A percentile compares a stretch with the other conserved stretches of the same genome.
phyloP scores from a whole-genome alignment of 805 yeast species.

The Kazachstania bromeliacearum region DNA sequence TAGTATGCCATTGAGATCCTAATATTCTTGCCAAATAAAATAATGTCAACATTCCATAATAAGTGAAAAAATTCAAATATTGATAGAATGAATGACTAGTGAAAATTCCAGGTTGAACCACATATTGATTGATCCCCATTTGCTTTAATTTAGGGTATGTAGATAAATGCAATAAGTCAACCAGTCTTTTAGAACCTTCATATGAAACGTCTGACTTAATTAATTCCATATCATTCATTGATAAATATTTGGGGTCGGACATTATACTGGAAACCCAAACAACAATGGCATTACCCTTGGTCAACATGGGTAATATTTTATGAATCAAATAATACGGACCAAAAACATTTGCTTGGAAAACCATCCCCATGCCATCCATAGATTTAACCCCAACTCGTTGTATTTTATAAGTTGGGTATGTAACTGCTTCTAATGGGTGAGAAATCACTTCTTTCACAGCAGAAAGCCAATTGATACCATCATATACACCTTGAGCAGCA shows the following conservation, averaged over 20 bases:
- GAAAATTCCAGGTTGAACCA: constrained; percentile 92
- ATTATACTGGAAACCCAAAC: constrained; percentile 83
- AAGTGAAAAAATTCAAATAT: constrained; percentile 68
- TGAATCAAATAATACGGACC: constrained; percentile 85
- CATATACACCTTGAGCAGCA: constrained; percentile 83
- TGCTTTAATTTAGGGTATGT: constrained; percentile 45
- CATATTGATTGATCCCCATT: constrained; percentile 56
- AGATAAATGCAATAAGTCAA: constrained; percentile 74
- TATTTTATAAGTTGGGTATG: constrained; percentile 76
- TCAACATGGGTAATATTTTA: constrained; percentile 47
- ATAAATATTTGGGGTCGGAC: constrained; percentile 65
- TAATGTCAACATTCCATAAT: constrained; percentile 73
- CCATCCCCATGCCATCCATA: constrained; percentile 71
- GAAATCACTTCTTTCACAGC: constrained; percentile 60
- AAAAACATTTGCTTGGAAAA: constrained; percentile 93
- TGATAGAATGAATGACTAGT: constrained; percentile 71
- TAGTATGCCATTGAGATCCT: constrained; percentile 86
- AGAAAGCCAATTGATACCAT: constrained; percentile 77
- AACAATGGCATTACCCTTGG: constrained; percentile 49
- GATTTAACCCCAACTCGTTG: constrained; percentile 74
- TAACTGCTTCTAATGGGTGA: constrained; percentile 73
- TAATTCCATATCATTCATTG: constrained; percentile 68
- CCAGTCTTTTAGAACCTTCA: constrained; percentile 83
- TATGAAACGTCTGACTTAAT: constrained; percentile 58
- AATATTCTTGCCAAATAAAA: constrained; percentile 73